Evolutionary conservation across 441 rosid species (phyloP).

Genomic region (Gossypium lobatum): DNA sequence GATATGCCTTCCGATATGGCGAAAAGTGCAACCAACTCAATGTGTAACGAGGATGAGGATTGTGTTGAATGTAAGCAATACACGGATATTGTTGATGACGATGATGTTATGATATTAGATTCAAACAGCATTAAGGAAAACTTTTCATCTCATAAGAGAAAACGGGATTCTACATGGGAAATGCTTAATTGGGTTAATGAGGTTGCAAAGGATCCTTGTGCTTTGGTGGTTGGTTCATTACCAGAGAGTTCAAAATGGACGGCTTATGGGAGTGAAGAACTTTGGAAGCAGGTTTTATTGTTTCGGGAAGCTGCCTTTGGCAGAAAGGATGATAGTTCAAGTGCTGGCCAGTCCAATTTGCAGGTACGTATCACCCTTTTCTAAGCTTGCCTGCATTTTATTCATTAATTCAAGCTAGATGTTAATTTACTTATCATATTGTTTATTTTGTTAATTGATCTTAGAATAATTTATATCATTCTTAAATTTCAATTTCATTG

Average conservation of each 20-base stretch:
- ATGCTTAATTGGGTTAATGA: constrained; percentile 59
- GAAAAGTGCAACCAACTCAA: neutral
- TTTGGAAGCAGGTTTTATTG: constrained; percentile 73
- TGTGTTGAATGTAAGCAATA: constrained; percentile 21
- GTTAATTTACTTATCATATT: neutral
- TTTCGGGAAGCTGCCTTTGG: constrained; percentile 45
- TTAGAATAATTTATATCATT: neutral
- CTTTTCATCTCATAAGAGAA: constrained; percentile 37
- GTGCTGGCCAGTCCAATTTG: constrained; percentile 26
- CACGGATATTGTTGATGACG: constrained; percentile 15
- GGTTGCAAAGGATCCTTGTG: constrained; percentile 65
- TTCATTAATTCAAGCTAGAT: neutral
- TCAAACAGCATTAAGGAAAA: constrained; percentile 13
- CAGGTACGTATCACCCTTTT: constrained; percentile 43
- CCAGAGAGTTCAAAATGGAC: constrained; percentile 80
- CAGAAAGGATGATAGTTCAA: constrained; percentile 31
- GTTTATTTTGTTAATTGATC: neutral
- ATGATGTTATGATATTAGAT: constrained; percentile 17
- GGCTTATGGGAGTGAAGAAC: constrained; percentile 46
- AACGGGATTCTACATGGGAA: constrained; percentile 34
- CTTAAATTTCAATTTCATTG: neutral
- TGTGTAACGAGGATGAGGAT: constrained; percentile 14
- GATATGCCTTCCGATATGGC: constrained; percentile 5
- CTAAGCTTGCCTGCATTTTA: neutral
- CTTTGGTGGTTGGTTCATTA: constrained; percentile 36